A percentile compares a stretch with the other conserved stretches of the same genome.
Conservation (phyloP, 805 yeast genomes). For the Candida taoyuanica region DNA sequence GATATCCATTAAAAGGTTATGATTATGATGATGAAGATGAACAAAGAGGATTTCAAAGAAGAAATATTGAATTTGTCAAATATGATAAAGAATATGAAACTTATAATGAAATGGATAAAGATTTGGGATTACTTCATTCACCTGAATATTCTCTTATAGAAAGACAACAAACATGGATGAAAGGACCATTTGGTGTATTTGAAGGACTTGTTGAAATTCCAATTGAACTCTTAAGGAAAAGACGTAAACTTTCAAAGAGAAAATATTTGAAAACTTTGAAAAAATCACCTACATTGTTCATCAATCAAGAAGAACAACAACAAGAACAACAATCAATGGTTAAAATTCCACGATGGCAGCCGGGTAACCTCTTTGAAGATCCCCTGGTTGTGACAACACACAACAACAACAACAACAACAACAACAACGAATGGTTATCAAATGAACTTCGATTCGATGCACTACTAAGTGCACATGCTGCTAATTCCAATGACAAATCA, state of each 20-base stretch:
- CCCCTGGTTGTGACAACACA: too few relatives aligned
- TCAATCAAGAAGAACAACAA: neutral
- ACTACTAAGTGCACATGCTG: conserved; percentile 66
- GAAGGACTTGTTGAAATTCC: conserved; percentile 34
- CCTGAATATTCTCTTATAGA: conserved; percentile 39
- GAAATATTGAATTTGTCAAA: conserved; percentile 68
- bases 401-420: conserved; percentile 29
- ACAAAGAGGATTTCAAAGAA: conserved; percentile 48
- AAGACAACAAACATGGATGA: conserved; percentile 43
- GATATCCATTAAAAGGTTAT: conserved; percentile 30
- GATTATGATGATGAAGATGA: conserved; percentile 22
- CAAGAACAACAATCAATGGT: too few relatives aligned
- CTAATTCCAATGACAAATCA: conserved; percentile 43
- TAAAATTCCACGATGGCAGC: conserved; percentile 12
- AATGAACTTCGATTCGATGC: conserved; percentile 71
- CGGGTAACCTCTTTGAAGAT: conserved; percentile 17
- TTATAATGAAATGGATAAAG: conserved; percentile 82
- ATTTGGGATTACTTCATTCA: conserved; percentile 50
- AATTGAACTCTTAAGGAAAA: conserved; percentile 20
- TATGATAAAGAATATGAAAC: conserved; percentile 64
- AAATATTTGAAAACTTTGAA: too few relatives aligned
- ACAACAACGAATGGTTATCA: conserved; percentile 54
- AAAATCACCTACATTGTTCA: neutral
- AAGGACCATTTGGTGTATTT: conserved; percentile 86
- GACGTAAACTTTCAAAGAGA: conserved; percentile 17